A percentile compares a stretch with the other conserved stretches of the same genome.
Evolutionary conservation across 208 protist genomes (phyloP).

Genomic region (Willaertia magna): DNA sequence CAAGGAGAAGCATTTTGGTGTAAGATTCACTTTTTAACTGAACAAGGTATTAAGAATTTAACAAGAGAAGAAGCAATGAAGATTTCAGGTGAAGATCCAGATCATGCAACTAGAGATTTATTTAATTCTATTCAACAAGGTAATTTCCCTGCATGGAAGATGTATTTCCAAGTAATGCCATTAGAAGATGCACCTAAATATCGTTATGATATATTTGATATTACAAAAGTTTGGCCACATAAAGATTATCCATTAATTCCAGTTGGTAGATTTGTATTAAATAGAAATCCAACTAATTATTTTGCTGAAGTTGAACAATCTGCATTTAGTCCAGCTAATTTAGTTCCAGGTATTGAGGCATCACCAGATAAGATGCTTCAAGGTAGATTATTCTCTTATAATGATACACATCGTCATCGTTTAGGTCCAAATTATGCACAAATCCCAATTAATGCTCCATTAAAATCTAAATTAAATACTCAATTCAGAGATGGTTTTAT

Average conservation of each 20-base stretch:
- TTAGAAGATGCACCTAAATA: conserved; percentile 38
- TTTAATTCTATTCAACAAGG: conserved; percentile 47
- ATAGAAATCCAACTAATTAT: conserved; percentile 63
- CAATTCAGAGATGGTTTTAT: conserved; percentile 41
- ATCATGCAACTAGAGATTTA: conserved; percentile 48
- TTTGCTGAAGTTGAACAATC: conserved; percentile 59
- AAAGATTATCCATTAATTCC: conserved; percentile 44
- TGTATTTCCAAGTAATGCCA: conserved; percentile 51
- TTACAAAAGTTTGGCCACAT: conserved; percentile 58
- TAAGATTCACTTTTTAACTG: conserved; percentile 58
- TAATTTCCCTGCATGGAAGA: conserved; percentile 42
- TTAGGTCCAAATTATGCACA: conserved; percentile 49
- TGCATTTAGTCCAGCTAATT: conserved; percentile 46
- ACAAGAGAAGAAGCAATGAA: conserved; percentile 49
- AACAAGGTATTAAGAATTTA: conserved; percentile 46
- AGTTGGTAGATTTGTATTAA: conserved; percentile 51
- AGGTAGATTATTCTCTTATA: conserved; percentile 53
- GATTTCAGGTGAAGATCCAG: conserved; percentile 37
- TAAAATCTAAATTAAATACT: conserved; percentile 18
- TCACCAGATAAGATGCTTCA: conserved; percentile 54
- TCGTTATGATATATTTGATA: conserved; percentile 48
- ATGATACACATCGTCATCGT: conserved; percentile 53
- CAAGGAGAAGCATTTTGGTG: conserved; percentile 40
- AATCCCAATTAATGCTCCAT: conserved; percentile 50
- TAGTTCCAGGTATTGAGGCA: conserved; percentile 57